Evolutionary conservation across 495 filamentous ascomycete genomes (phyloP).

Genomic region (Neurospora sp.): DNA sequence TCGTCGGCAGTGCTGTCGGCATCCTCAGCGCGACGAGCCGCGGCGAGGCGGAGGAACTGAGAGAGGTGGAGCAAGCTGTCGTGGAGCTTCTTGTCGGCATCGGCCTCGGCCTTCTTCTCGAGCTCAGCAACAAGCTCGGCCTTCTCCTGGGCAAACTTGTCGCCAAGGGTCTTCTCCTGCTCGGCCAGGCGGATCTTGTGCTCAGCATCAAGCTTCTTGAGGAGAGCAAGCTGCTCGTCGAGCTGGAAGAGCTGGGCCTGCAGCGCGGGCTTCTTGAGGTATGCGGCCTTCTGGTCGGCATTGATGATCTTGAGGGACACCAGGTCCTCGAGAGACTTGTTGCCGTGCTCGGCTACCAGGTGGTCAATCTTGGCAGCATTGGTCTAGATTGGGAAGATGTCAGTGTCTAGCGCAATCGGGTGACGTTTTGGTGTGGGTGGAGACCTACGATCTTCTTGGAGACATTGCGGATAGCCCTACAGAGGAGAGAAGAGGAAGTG

Average conservation of each 20-base stretch:
- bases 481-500: constrained; percentile 13
- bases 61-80: constrained; percentile 55
- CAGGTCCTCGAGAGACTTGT: constrained; percentile 72
- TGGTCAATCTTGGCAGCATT: constrained; percentile 68
- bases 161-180: constrained; percentile 57
- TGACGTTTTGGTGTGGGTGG: not conserved
- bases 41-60: constrained; percentile 72
- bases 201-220: constrained; percentile 71
- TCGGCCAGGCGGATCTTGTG: constrained; percentile 60
- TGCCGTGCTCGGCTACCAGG: constrained; percentile 67
- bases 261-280: constrained; percentile 79
- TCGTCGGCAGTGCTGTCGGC: constrained; percentile 56
- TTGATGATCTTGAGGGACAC: constrained; percentile 80
- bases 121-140: constrained; percentile 47
- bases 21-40: constrained; percentile 56
- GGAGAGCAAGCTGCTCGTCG: constrained; percentile 74
- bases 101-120: constrained; percentile 46
- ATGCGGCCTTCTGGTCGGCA: constrained; percentile 79
- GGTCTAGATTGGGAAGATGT: constrained; percentile 39
- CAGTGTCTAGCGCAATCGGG: constrained; percentile 4
- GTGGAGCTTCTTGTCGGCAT: constrained; percentile 41
- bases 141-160: constrained; percentile 62
- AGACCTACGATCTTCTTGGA: constrained; percentile 77
- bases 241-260: constrained; percentile 63
- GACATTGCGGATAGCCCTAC: constrained; percentile 72